These are phyloP conservation scores for Fraxinus baroniana DNA, from an alignment of 305 asterid genomes.

Conservation along the genomic window DNA sequence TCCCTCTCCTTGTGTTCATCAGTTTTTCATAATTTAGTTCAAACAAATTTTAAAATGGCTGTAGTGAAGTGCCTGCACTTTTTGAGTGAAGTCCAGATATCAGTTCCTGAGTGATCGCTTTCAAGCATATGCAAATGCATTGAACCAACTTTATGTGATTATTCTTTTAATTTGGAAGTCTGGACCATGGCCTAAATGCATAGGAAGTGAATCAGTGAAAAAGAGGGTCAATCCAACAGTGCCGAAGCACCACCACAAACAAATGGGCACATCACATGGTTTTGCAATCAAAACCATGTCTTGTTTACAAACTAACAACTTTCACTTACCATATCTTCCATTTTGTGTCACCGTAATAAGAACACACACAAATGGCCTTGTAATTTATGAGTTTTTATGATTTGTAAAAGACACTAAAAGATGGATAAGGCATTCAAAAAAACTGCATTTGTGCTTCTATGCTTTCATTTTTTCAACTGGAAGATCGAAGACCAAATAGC, in stretches of 20 bases:
- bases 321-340: not conserved
- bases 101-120: not conserved
- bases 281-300: not conserved
- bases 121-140: conserved; percentile 1
- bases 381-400: too few species aligned
- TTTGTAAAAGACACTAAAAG: too few species aligned
- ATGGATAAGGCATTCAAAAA: too few species aligned
- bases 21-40: not conserved
- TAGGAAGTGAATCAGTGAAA: not conserved
- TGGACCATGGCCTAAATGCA: not conserved
- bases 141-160: not conserved
- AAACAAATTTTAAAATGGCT: not conserved
- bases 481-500: not conserved
- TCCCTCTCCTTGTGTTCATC: not conserved
- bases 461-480: not conserved
- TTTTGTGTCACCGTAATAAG: not conserved
- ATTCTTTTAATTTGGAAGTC: not conserved
- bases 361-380: too few species aligned
- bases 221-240: conserved; percentile 6
- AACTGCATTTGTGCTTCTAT: too few species aligned
- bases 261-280: conserved; percentile 8
- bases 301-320: not conserved
- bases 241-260: not conserved
- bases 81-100: not conserved
- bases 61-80: not conserved